Evolutionary conservation across 202 grass and related monocot genomes (phyloP).

Genomic region (Carex sylvatica): DNA sequence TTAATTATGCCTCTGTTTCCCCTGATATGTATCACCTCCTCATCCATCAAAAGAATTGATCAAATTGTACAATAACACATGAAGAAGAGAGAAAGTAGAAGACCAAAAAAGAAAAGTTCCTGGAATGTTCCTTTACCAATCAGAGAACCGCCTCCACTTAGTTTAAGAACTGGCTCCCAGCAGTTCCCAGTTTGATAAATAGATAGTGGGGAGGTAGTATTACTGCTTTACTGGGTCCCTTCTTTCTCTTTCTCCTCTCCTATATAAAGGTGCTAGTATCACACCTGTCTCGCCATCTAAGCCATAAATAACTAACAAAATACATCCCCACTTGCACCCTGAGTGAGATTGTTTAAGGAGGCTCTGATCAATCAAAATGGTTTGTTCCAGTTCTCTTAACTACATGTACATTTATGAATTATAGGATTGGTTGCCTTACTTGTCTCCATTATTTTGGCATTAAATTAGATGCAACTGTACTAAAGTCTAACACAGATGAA

Average conservation of each 20-base stretch:
- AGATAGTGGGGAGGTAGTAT: slow-evolving; percentile 11
- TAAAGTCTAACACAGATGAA: background rate
- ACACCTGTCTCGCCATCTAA: background rate
- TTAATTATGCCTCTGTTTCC: background rate
- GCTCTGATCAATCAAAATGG: slow-evolving; percentile 18
- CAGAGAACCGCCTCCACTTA: slow-evolving; percentile 7
- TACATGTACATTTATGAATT: background rate
- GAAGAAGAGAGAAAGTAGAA: background rate
- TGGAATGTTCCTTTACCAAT: slow-evolving; percentile 17
- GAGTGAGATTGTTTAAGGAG: background rate
- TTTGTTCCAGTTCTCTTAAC: slow-evolving; percentile 9
- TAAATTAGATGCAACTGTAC: background rate
- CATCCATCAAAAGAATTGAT: background rate
- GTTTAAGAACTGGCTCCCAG: slow-evolving; percentile 11
- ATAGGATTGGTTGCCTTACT: background rate
- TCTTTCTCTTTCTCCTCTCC: slow-evolving; percentile 2
- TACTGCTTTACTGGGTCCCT: slow-evolving; percentile 14
- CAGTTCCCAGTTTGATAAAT: background rate
- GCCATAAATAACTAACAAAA: background rate
- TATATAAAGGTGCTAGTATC: slow-evolving; percentile 20
- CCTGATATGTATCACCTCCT: background rate
- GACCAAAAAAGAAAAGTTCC: background rate
- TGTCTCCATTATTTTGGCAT: background rate
- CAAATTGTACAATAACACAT: slow-evolving; percentile 4
- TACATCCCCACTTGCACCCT: background rate